Evolutionary conservation across 495 filamentous ascomycete species (phyloP).

Genomic region (Tuber borchii): DNA sequence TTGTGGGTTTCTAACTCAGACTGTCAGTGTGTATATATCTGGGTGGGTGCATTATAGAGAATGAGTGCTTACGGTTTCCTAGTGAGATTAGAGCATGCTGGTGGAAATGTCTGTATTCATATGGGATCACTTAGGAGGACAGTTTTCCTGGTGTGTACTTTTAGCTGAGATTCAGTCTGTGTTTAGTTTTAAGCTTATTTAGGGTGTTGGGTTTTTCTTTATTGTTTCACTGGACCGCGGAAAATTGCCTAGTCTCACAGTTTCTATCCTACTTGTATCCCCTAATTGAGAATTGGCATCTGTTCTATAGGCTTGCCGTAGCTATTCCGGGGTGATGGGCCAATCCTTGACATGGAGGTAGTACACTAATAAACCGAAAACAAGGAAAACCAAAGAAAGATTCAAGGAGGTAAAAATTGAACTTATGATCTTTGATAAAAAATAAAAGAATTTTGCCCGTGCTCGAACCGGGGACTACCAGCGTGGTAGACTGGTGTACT

Average conservation of each 20-base stretch:
- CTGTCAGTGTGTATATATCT: not conserved
- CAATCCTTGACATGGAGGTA: too few species aligned
- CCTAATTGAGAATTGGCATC: not conserved
- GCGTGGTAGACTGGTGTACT: too few species aligned
- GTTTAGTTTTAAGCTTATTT: not conserved
- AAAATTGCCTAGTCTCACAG: not conserved
- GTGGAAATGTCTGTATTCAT: not conserved
- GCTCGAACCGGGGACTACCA: too few species aligned
- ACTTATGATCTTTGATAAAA: too few species aligned
- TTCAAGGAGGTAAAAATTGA: too few species aligned
- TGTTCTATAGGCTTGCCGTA: not conserved
- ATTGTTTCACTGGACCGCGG: not conserved
- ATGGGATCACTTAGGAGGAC: not conserved
- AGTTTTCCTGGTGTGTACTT: not conserved
- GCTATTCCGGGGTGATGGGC: not conserved
- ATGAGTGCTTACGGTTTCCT: not conserved
- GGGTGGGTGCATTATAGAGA: slow-evolving; percentile 3
- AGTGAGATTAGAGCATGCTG: not conserved
- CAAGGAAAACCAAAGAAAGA: too few species aligned
- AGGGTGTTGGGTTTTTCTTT: not conserved
- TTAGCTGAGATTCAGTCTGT: not conserved
- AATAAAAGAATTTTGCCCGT: too few species aligned
- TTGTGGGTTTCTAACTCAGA: not conserved
- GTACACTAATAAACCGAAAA: too few species aligned
- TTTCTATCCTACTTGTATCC: not conserved